Evolutionary conservation across 441 rosid genomes (phyloP).

Genomic region (Mallotus japonicus): DNA sequence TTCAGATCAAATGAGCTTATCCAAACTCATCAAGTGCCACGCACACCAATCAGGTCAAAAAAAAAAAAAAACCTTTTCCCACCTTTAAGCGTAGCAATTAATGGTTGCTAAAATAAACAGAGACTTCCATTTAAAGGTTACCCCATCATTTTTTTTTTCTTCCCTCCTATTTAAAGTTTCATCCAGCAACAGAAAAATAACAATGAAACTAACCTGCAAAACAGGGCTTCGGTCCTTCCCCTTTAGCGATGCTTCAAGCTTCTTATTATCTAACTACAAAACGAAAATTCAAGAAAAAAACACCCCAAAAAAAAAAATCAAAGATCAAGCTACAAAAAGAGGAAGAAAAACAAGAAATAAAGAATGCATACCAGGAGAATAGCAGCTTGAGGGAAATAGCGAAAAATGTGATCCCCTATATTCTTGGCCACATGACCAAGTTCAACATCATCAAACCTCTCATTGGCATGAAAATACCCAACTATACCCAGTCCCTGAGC

Average conservation of each 20-base stretch:
- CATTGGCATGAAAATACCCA: constrained; percentile 93
- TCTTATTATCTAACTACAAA: constrained; percentile 78
- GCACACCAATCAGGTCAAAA: neutral
- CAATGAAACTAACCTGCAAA: constrained; percentile 61
- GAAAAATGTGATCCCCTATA: constrained; percentile 85
- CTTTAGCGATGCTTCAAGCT: constrained; percentile 64
- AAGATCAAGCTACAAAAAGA: constrained; percentile 9
- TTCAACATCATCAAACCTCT: constrained; percentile 77
- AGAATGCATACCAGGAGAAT: constrained; percentile 60
- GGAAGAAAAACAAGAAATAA: neutral
- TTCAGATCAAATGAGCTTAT: neutral
- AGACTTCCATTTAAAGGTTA: no score
- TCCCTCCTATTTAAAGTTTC: no score
- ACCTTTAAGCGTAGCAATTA: no score
- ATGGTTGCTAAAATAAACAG: no score
- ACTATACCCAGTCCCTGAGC: constrained; percentile 69
- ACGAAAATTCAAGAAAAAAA: constrained; percentile 16
- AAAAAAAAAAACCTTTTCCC: neutral
- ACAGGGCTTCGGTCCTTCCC: constrained; percentile 64
- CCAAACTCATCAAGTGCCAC: neutral
- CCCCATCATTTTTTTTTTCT: no score
- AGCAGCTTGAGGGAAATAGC: constrained; percentile 72
- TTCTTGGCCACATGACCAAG: constrained; percentile 75
- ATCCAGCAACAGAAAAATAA: neutral
- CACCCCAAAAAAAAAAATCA: neutral